phyloP scores from a whole-genome alignment of 371 early-diverging fungal genomes.

The Syncephalis fuscata region DNA sequence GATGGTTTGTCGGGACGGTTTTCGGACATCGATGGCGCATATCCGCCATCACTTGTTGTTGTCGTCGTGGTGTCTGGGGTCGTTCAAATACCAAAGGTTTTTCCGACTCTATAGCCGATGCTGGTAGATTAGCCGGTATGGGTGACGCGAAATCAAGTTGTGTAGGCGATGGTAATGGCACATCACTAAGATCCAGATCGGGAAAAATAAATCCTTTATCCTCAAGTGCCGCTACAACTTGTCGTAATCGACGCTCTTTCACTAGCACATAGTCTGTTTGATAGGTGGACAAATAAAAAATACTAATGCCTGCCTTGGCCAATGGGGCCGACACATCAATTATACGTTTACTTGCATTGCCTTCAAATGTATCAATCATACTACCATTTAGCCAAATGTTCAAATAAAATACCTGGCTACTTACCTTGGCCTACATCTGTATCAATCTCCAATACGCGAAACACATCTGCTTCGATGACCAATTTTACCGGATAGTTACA shows the following conservation, averaged over 20 bases:
- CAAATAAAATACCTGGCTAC: too few relatives aligned
- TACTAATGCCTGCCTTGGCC: conserved; percentile 43
- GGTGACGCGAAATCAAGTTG: conserved; percentile 3
- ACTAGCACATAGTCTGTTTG: conserved; percentile 59
- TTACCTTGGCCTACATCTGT: conserved; percentile 45
- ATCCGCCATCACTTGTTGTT: conserved; percentile 1
- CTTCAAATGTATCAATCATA: conserved; percentile 26
- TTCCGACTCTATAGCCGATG: conserved; percentile 7
- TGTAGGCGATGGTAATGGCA: conserved; percentile 16
- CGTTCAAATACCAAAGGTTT: conserved; percentile 7
- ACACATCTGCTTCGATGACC: conserved; percentile 27
- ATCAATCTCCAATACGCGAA: conserved; percentile 53
- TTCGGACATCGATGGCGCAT: conserved; percentile 8
- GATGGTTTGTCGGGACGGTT: conserved; percentile 21
- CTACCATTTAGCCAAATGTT: not conserved
- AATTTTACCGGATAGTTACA: too few relatives aligned
- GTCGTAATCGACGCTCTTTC: conserved; percentile 26
- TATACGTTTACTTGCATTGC: conserved; percentile 50
- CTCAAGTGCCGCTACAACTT: conserved; percentile 19
- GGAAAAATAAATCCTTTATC: not conserved
- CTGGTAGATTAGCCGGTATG: conserved; percentile 1
- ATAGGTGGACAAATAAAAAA: conserved; percentile 55
- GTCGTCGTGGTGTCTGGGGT: conserved; percentile 3
- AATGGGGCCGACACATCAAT: conserved; percentile 49
- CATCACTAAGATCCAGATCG: conserved; percentile 14